Base-by-base conservation (phyloP, 768 basidiomycete genomes). In the Tricholoma matsutake region DNA sequence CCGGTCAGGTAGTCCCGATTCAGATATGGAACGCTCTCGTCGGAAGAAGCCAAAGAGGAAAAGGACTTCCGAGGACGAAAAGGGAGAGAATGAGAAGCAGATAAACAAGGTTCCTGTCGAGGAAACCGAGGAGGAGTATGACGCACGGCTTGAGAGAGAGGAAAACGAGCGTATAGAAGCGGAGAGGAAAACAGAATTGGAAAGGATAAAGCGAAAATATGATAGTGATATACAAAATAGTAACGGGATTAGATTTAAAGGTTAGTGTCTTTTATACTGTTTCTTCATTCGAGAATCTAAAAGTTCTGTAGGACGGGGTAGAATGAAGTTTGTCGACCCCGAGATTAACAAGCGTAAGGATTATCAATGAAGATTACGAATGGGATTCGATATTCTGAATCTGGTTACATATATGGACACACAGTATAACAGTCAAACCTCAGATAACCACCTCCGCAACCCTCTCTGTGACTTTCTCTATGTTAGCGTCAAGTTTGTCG, bases 41-140 rank as follows among this genome's bases (percentile, higher is more conserved):
- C 68, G 63, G 31, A 71, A 72, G 53, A 66, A 65, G 31, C 67
- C 67, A 54, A 69, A 63, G 43, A 61, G 60, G 34, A 63, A 67
- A 54, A 66, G 59, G 53, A 58, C 70, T 56, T 45, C 74, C 74
- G 63, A 75, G 68, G 57, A 60, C 62, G n/a, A 72, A 72, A 63
- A 63, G 62, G 14, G 72, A 72, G 22, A 61, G 64, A 55, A 62
- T 31, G 34, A 59, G 2, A 59, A 61, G 29, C 58, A 57, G 54
- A 51, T 60, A 13, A 61, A 67, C 3, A 41, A 57, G 55, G 68
- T 67, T 47, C 51, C 67, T 6, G 64, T 58, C 37, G 71, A 74
- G 63, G 88, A 90, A 69, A 89, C 86, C 0, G 85, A 88, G 64
- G 89, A 89, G 69, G 86, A 88, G 68, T 89, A 91, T 62, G 88